Evolutionary conservation across 23 red algal genomes (phyloP).

Genomic region (Gracilaria gracilis): DNA sequence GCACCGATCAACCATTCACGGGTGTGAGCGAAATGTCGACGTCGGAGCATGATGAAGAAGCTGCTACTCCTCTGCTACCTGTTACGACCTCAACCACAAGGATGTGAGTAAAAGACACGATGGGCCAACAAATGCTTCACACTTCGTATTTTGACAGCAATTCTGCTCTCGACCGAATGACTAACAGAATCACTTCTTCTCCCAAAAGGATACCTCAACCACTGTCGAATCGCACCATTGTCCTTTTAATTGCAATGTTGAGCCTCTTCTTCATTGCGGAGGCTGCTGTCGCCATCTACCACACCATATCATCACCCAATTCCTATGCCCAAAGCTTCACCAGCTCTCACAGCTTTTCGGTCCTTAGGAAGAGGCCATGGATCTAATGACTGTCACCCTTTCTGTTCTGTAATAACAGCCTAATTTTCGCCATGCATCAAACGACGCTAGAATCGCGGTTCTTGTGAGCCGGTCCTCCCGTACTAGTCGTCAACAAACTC

Average conservation of each 20-base stretch:
- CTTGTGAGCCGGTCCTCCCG: background rate
- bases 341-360: background rate
- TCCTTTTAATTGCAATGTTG: background rate
- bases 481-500: background rate
- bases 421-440: background rate
- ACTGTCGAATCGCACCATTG: background rate
- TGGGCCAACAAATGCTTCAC: too few relatives aligned
- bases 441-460: background rate
- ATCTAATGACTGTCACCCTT: background rate
- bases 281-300: background rate
- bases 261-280: background rate
- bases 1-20: background rate
- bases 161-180: too few relatives aligned
- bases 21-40: background rate
- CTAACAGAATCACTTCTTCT: background rate
- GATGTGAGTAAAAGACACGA: slow-evolving; percentile 1
- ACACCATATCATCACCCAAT: background rate
- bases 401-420: background rate
- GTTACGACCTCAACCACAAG: background rate
- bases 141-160: background rate
- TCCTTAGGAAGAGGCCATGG: slow-evolving; percentile 22
- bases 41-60: background rate
- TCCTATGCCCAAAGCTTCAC: background rate
- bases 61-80: background rate
- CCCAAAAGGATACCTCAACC: background rate